Conservation (phyloP, 176 grass and related monocot species). For the Cocos nucifera region DNA sequence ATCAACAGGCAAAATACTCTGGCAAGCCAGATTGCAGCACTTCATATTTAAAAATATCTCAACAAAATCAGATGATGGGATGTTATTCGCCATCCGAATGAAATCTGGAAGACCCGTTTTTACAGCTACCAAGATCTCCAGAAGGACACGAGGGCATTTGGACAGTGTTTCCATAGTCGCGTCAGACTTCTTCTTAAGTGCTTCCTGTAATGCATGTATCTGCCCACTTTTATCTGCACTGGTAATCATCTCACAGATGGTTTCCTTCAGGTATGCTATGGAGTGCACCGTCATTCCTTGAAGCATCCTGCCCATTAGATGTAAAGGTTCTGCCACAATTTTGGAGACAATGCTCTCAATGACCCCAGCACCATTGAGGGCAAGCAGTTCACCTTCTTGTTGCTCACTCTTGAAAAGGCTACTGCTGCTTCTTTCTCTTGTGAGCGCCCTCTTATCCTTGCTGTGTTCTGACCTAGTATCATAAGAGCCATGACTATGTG, state of each 20-base stretch:
- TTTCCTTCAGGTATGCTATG: constrained; percentile 70
- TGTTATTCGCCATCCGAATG: constrained; percentile 37
- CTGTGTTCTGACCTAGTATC: constrained; percentile 39
- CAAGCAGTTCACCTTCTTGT: constrained; percentile 44
- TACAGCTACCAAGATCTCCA: constrained; percentile 84
- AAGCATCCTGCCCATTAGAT: constrained; percentile 83
- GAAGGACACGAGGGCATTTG: constrained; percentile 47
- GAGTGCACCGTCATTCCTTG: constrained; percentile 90
- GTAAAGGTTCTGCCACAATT: constrained; percentile 74
- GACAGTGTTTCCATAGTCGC: constrained; percentile 47
- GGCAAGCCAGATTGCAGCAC: constrained; percentile 73
- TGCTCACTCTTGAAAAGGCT: constrained; percentile 49
- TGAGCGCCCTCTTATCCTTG: constrained; percentile 55
- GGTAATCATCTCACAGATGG: constrained; percentile 76
- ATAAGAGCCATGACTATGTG: constrained; percentile 35
- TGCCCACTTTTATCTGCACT: constrained; percentile 56
- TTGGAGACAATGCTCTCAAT: constrained; percentile 77
- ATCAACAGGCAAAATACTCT: constrained; percentile 52
- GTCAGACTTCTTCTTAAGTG: constrained; percentile 62
- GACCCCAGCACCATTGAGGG: constrained; percentile 58
- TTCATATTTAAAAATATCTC: constrained; percentile 79
- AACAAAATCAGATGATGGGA: constrained; percentile 61
- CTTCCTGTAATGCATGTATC: constrained; percentile 49
- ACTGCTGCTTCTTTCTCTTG: constrained; percentile 44
- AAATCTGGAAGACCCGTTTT: constrained; percentile 66